Base-by-base conservation (phyloP, 2,329 filamentous ascomycete species). In the Epichloe hybrida region DNA sequence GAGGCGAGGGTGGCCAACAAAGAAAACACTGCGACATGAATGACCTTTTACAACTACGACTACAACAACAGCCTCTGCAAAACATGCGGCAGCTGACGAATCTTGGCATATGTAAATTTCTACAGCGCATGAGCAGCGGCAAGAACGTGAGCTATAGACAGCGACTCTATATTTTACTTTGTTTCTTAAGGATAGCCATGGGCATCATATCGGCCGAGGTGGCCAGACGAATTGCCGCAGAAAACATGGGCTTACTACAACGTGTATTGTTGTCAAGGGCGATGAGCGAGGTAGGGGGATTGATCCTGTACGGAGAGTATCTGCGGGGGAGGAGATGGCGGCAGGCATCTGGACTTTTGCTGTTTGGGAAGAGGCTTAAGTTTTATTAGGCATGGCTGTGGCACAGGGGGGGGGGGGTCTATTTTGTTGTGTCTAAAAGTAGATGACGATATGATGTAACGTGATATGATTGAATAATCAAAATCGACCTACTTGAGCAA, bases 21-120 rank as follows among this genome's bases (percentile, higher is more conserved):
- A 55, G 66, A 68, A 55, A 69, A 67, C 52, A 56, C 51, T 20
- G 57, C 40, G 23, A 7, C 40, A 36, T 53, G 31, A 49, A 34
- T 17, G 13, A 13, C 15, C 15, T 36, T 42, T 8, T 36, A 15
- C 38, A 23, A 42, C 13, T 27, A 31, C 38, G 27, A n/a, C 17
- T 55, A 52, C 61, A 60, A 48, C 42, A 35, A 45, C 47, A 37
- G 34, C 23, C 7, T 34, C 21, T n/a, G 42, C 42, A 40, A 12
- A 13, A n/a, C 36, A 45, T 34, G n/a, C 43, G 37, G 37, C 36
- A 41, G 35, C 17, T 46, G 40, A 34, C 43, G 31, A 45, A 40
- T 42, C 37, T 48, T 23, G 27, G 40, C 41, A 48, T 36, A 12
- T 48, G 41, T 21, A 48, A 45, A 43, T 20, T 23, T 13, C 20